Conservation (phyloP, 305 asterid species). For the Solanum chacoense region DNA sequence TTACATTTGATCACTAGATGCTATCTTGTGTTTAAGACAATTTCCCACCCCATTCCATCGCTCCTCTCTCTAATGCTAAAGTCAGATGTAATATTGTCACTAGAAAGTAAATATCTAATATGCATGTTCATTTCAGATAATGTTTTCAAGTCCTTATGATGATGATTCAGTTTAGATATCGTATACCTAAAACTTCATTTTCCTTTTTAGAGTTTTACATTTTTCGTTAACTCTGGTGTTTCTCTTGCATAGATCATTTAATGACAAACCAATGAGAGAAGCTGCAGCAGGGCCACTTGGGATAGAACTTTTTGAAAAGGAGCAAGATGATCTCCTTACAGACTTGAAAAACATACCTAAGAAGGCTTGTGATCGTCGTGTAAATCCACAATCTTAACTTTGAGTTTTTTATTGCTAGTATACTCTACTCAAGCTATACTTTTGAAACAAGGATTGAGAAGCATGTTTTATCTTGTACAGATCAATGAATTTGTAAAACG, state of each 20-base stretch:
- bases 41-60: not conserved
- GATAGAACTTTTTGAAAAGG: slow-evolving; percentile 81
- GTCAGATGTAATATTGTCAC: not conserved
- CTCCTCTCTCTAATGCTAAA: not conserved
- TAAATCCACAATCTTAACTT: slow-evolving; percentile 20
- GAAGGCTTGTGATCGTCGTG: slow-evolving; percentile 98
- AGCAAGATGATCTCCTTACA: slow-evolving; percentile 75
- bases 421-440: not conserved
- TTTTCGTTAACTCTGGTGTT: not conserved
- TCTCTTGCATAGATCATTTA: slow-evolving; percentile 50
- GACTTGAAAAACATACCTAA: slow-evolving; percentile 82
- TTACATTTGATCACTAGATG: not conserved
- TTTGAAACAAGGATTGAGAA: not conserved
- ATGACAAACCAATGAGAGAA: slow-evolving; percentile 75
- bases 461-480: slow-evolving; percentile 23
- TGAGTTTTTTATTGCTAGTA: not conserved
- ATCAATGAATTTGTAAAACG: slow-evolving; percentile 95
- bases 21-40: not conserved
- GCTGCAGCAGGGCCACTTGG: slow-evolving; percentile 77
- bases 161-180: not conserved
- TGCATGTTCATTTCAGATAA: not conserved
- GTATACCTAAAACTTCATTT: not conserved
- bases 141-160: not conserved
- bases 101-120: not conserved
- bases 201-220: not conserved